A percentile compares a stretch with the other conserved stretches of the same genome.
These are phyloP conservation scores for Trichophyton equinum DNA, from an alignment of 2,329 filamentous ascomycete genomes.

Conservation along the genomic window DNA sequence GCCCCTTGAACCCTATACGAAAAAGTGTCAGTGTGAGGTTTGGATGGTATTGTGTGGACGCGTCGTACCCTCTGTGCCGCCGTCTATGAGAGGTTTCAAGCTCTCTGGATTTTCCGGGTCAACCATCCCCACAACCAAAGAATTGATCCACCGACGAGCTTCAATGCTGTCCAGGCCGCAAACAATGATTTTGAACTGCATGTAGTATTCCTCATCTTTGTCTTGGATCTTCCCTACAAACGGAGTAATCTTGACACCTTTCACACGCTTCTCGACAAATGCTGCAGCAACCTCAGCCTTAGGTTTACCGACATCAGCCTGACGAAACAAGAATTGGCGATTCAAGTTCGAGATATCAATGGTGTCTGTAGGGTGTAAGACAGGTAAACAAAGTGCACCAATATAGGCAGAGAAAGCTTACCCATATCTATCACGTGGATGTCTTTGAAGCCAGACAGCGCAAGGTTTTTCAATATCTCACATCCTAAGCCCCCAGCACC, in stretches of 20 bases:
- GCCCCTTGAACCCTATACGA: conserved; percentile 73
- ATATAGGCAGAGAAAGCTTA: conserved; percentile 27
- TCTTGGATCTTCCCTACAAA: conserved; percentile 95
- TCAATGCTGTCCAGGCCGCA: conserved; percentile 96
- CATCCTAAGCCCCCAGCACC: conserved; percentile 90
- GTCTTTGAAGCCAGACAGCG: conserved; percentile 86
- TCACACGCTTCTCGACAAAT: conserved; percentile 82
- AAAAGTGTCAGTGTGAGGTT: conserved; percentile 12
- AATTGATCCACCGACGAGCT: conserved; percentile 96
- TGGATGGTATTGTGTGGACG: neutral
- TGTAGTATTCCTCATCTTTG: conserved; percentile 91
- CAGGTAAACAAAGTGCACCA: neutral
- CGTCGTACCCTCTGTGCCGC: conserved; percentile 68
- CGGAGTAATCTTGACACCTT: conserved; percentile 81
- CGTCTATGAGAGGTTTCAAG: conserved; percentile 88
- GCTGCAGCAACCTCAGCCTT: conserved; percentile 88
- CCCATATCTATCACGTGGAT: conserved; percentile 99
- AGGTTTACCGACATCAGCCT: conserved; percentile 78
- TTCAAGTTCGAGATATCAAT: conserved; percentile 98
- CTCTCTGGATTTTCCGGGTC: conserved; percentile 71
- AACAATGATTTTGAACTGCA: conserved; percentile 87
- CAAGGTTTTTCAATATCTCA: conserved; percentile 92
- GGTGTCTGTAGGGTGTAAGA: conserved; percentile 51
- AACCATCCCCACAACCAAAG: conserved; percentile 80
- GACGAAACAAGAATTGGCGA: conserved; percentile 89